These are phyloP conservation scores for Xylariaceae sp. DNA, from an alignment of 2,329 filamentous ascomycete genomes.

Conservation along the genomic window DNA sequence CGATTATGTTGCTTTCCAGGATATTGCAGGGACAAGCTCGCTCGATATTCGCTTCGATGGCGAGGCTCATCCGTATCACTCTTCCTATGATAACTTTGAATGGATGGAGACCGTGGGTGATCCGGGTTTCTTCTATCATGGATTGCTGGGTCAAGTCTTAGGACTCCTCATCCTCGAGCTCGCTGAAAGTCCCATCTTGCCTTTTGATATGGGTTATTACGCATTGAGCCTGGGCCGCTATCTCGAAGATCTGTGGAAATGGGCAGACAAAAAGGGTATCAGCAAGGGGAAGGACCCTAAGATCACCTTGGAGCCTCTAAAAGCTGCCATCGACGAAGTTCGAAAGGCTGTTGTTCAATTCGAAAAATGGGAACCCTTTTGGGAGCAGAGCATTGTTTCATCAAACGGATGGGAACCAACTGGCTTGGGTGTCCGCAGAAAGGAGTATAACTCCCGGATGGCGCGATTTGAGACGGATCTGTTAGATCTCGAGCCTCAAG, in stretches of 20 bases:
- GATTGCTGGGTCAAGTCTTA: conserved; percentile 72
- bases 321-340: conserved; percentile 60
- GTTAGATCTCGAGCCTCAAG: conserved; percentile 67
- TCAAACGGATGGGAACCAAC: conserved; percentile 73
- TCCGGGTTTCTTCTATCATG: conserved; percentile 78
- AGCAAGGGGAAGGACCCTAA: conserved; percentile 29
- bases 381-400: conserved; percentile 69
- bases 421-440: conserved; percentile 61
- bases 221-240: conserved; percentile 61
- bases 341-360: conserved; percentile 60
- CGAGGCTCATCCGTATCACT: conserved; percentile 66
- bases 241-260: conserved; percentile 62
- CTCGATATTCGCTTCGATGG: conserved; percentile 79
- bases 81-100: conserved; percentile 84
- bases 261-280: conserved; percentile 54
- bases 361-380: conserved; percentile 70
- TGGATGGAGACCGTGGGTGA: conserved; percentile 81
- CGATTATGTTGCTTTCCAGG: conserved; percentile 87
- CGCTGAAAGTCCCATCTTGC: conserved; percentile 73
- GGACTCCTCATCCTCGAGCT: conserved; percentile 82
- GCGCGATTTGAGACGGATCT: conserved; percentile 77
- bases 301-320: conserved; percentile 56
- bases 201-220: conserved; percentile 76
- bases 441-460: conserved; percentile 75
- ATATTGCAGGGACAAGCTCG: conserved; percentile 83